Percentiles rank a stretch among this genome's conserved stretches.
Evolutionary conservation across 805 yeast genomes (phyloP).

Genomic region (Candida glaebosa): DNA sequence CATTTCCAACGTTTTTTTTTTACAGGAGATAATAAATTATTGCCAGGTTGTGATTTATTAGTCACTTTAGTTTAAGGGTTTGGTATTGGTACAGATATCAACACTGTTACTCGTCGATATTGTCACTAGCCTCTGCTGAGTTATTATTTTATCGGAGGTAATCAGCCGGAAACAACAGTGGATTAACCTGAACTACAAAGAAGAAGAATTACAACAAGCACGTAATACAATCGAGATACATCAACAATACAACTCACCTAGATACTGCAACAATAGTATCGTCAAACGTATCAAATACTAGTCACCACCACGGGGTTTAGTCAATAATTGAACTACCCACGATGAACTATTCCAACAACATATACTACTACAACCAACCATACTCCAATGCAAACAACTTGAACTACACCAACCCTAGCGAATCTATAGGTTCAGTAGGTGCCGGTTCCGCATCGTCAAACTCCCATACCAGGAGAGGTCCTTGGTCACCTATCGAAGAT

Average conservation of each 20-base stretch:
- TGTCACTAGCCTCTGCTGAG: not conserved
- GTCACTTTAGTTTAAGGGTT: not conserved
- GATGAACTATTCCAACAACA: constrained; percentile 2
- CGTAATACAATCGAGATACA: no score
- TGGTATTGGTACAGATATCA: not conserved
- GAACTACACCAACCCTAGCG: not conserved
- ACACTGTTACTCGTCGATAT: not conserved
- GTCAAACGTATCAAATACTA: no score
- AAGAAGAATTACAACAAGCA: no score
- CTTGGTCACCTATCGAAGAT: constrained; percentile 90
- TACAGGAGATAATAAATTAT: not conserved
- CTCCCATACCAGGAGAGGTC: constrained; percentile 55
- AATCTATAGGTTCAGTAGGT: not conserved
- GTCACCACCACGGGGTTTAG: no score
- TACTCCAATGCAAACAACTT: not conserved
- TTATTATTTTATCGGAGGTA: not conserved
- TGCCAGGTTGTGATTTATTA: not conserved
- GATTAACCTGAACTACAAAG: no score
- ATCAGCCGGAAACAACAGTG: not conserved
- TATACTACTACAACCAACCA: constrained; percentile 3
- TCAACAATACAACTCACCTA: no score
- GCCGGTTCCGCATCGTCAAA: constrained; percentile 1
- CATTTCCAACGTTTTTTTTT: not conserved
- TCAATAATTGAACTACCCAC: no score
- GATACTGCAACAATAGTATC: no score